Evolutionary conservation across 2,329 filamentous ascomycete species (phyloP).

Genomic region (Epichloe aotearoae): DNA sequence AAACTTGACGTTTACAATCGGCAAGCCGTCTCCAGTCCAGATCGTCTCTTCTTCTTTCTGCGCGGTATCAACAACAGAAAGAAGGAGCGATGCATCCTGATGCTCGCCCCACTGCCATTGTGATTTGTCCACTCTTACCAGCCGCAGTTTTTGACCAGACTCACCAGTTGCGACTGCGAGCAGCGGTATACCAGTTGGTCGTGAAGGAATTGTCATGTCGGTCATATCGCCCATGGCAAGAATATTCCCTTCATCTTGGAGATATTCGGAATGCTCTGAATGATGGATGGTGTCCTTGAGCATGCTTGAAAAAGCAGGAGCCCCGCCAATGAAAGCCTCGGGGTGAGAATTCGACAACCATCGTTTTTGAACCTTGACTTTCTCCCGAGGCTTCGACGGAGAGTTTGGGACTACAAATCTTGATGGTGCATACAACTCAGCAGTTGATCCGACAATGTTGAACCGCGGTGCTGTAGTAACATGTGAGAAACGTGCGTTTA

Average conservation of each 20-base stretch:
- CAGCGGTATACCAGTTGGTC: constrained; percentile 17
- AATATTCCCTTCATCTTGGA: constrained; percentile 18
- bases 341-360: constrained; percentile 41
- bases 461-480: constrained; percentile 18
- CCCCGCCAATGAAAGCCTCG: constrained; percentile 31
- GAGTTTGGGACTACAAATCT: constrained; percentile 12
- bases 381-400: constrained; percentile 16
- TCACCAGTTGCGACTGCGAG: constrained; percentile 41
- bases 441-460: constrained; percentile 18
- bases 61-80: constrained; percentile 28
- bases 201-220: constrained; percentile 22
- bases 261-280: constrained; percentile 15
- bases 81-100: constrained; percentile 30
- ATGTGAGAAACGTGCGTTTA: background rate
- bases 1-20: constrained; percentile 39
- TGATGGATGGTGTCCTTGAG: constrained; percentile 24
- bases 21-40: constrained; percentile 40
- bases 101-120: constrained; percentile 40
- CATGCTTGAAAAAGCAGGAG: constrained; percentile 14
- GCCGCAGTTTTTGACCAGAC: constrained; percentile 42
- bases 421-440: constrained; percentile 22
- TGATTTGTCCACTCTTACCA: constrained; percentile 37
- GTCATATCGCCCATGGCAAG: constrained; percentile 44
- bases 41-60: constrained; percentile 33
- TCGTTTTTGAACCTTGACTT: constrained; percentile 25